Base-by-base conservation (phyloP, 2,329 filamentous ascomycete genomes). In the Pseudogymnoascus sp. region DNA sequence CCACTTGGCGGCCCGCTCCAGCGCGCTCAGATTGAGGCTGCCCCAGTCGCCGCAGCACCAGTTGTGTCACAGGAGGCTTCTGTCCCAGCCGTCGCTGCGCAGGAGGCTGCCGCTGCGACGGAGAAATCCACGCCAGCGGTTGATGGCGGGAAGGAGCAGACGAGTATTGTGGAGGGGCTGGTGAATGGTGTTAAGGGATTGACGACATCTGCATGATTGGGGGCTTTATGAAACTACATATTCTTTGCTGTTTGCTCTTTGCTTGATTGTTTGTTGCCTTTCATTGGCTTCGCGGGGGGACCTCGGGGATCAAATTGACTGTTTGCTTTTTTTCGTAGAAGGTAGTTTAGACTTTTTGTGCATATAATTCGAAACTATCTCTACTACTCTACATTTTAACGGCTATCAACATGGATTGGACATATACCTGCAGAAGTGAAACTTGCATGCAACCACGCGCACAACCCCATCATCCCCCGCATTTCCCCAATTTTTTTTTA, bases 151-250 rank as follows among this genome's bases (percentile, higher is more conserved):
- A 67, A 70, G 42, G 71, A 73, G 50, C 65, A 75, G 31, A 68
- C 70, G n/a, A 69, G 71, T 4, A 73, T 77, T 67, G 69, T 76
- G 3, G 73, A 77, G 65, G 66, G 67, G 16, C 37, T 70, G 35
- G 65, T 66, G 14, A 63, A 70, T 44, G 68, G 67, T 28, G 63
- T 70, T 8, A 67, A 70, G 63, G 66, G 67, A 25, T 35, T 69
- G 33, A 64, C 67, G 33, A 66, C 67, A 33, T 66, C 40, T 44
- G 40, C 40, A 44, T 44, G 40, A 44, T 60, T 40, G 8, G 61
- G 16, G 53, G 28, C 53, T 31, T 16, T n/a, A 16, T 33, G 21
- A 60, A 21, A 18, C 59, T 35, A 60, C n/a, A 35, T 16, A n/a
- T 12, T 21, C 16, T 21, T 62, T 25, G 3, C 35, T 62, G 31